A percentile compares a stretch with the other conserved stretches of the same genome.
Evolutionary conservation across 1,284 basidiomycete species (phyloP).

Genomic region (Schizophyllum commune): DNA sequence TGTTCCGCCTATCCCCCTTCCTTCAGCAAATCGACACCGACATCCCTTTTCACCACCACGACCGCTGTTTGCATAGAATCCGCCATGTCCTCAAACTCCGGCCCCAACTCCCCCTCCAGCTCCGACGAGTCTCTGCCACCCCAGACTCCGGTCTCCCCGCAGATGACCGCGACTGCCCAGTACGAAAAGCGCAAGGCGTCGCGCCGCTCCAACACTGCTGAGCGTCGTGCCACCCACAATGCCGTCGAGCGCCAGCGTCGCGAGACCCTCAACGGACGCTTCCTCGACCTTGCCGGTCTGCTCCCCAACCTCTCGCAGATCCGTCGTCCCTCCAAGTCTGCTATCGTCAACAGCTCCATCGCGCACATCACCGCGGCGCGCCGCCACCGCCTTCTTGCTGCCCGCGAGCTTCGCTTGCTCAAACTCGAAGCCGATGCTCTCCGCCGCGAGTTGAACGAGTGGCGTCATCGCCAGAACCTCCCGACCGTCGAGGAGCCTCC

Average conservation of each 20-base stretch:
- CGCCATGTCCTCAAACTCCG: not conserved
- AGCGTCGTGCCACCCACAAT: constrained; percentile 90
- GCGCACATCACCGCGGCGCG: constrained; percentile 77
- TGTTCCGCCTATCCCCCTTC: not conserved
- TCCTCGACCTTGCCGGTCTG: constrained; percentile 73
- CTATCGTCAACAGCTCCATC: constrained; percentile 90
- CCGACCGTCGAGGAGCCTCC: constrained; percentile 62
- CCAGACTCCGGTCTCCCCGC: not conserved
- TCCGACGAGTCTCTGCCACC: not conserved
- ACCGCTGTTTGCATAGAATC: not conserved
- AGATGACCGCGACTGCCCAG: not conserved
- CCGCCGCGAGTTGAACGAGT: constrained; percentile 80
- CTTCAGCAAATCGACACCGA: not conserved
- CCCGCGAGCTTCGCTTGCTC: constrained; percentile 68
- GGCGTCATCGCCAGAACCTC: constrained; percentile 68
- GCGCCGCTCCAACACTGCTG: constrained; percentile 85
- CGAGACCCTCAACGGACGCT: constrained; percentile 81
- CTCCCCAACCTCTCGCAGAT: constrained; percentile 86
- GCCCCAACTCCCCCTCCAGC: not conserved
- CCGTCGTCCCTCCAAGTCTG: constrained; percentile 87
- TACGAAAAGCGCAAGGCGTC: constrained; percentile 44
- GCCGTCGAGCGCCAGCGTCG: constrained; percentile 88
- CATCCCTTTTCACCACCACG: not conserved
- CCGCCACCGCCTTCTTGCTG: constrained; percentile 70
- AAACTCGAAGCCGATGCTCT: constrained; percentile 75